These are phyloP conservation scores for Collybia sp. DNA, from an alignment of 768 basidiomycete species.

Conservation along the genomic window DNA sequence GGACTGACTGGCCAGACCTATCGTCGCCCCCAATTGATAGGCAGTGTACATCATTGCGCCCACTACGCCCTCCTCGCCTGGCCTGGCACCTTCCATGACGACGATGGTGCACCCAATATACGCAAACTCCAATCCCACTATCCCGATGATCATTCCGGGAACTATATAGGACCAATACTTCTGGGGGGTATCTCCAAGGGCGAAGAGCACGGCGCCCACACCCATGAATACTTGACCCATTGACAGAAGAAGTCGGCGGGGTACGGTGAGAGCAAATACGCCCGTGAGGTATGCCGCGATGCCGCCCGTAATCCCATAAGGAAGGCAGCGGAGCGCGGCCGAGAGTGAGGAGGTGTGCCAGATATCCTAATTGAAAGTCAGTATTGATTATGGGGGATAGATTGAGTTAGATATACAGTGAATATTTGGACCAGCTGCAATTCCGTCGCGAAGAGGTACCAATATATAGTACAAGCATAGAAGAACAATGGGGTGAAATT, in stretches of 20 bases:
- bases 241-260: constrained; percentile 2
- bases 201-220: constrained; percentile 33
- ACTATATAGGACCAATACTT: constrained; percentile 41
- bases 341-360: constrained; percentile 28
- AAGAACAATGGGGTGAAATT: constrained; percentile 31
- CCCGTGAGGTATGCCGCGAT: constrained; percentile 4
- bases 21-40: constrained; percentile 6
- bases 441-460: constrained; percentile 26
- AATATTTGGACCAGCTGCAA: constrained; percentile 20
- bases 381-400: neutral
- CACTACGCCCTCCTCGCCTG: constrained; percentile 9
- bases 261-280: constrained; percentile 1
- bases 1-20: constrained; percentile 6
- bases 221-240: constrained; percentile 18
- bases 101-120: constrained; percentile 18
- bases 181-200: constrained; percentile 28
- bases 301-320: constrained; percentile 4
- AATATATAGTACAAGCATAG: constrained; percentile 13
- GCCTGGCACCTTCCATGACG: constrained; percentile 7
- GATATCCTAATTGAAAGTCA: constrained; percentile 12
- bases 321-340: constrained; percentile 25
- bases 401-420: constrained; percentile 11
- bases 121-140: constrained; percentile 33
- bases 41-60: constrained; percentile 10
- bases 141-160: constrained; percentile 43